Base-by-base conservation (phyloP, 2,329 filamentous ascomycete genomes). In the Lachnellula hyalina region DNA sequence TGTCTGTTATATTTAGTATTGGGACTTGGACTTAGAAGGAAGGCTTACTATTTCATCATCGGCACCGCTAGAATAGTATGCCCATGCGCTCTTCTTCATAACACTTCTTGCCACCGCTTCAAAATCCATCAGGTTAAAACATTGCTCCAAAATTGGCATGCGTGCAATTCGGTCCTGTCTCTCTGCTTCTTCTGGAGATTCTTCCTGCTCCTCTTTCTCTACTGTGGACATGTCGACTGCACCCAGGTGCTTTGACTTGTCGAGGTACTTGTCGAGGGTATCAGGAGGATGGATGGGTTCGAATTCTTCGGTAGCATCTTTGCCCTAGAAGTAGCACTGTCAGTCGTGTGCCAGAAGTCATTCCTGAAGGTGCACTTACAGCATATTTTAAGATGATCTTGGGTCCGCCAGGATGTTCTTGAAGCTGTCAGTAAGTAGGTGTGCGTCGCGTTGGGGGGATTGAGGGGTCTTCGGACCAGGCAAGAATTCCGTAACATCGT, bases 331-430 rank as follows among this genome's bases (percentile, higher is more conserved):
- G 47, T 28, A 34, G 41, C 25, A 19, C 23, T 17, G 12, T 41
- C 7, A 28, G 21, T n/a, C 32, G 2, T 35, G 14, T 47, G 35
- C 46, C 23, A 5, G 11, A 15, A 36, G 34, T 47, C 21, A 54
- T 44, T 51, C n/a, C 54, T 23, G 38, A 2, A 46, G n/a, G 25
- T 41, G 54, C 14, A 63, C 78, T 59, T 69, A 82, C 81, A 32
- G 92, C 92, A 74, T 96, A 96, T 75, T 96, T 96, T 61, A 99
- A 81, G 67, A 99, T 97, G 71, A 97, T 95, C 69, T 93, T 94
- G 62, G 85, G 80, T 38, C 90, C 92, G 58, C 92, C 92, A 23
- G 92, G 92, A 68, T 96, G 91, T 71, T 96, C 90, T 85, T 42
- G 45, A 25, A 56, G 51, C 32, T 32, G 42, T 53, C 54, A 53